Percentiles rank a stretch among this genome's conserved stretches.
Conservation (phyloP, 495 filamentous ascomycete genomes). For the Hapsidospora chrysogenum region DNA sequence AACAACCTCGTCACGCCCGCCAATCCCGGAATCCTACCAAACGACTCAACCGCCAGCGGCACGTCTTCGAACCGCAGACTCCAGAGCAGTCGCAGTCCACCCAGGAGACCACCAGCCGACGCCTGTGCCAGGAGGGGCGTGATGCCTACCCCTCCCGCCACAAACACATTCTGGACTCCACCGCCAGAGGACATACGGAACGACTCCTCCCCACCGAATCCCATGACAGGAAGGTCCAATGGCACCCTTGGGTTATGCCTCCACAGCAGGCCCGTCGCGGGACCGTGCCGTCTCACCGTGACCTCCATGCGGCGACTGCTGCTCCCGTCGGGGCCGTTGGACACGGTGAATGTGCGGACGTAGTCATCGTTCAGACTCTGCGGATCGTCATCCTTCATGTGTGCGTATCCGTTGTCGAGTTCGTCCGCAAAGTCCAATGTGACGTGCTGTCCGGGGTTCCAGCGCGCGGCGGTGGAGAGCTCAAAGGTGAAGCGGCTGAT, state of each 20-base stretch:
- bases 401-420: conserved; percentile 53
- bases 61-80: conserved; percentile 43
- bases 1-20: conserved; percentile 38
- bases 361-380: conserved; percentile 68
- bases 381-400: conserved; percentile 70
- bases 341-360: conserved; percentile 65
- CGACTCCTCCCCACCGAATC: conserved; percentile 48
- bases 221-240: conserved; percentile 48
- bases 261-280: conserved; percentile 49
- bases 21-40: conserved; percentile 34
- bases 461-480: conserved; percentile 20
- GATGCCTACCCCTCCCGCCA: conserved; percentile 68
- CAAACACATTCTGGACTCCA: conserved; percentile 25
- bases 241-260: conserved; percentile 17
- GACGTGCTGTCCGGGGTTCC: conserved; percentile 57
- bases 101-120: conserved; percentile 7
- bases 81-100: conserved; percentile 39
- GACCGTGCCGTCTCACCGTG: conserved; percentile 48
- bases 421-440: conserved; percentile 52
- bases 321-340: conserved; percentile 25
- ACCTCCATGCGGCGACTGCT: conserved; percentile 37
- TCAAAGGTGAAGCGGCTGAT: conserved; percentile 47
- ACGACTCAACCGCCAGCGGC: conserved; percentile 39
- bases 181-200: conserved; percentile 13
- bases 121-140: conserved; percentile 59